Evolutionary conservation across 208 protist species (phyloP).

Genomic region (Acanthamoeba sp.): DNA sequence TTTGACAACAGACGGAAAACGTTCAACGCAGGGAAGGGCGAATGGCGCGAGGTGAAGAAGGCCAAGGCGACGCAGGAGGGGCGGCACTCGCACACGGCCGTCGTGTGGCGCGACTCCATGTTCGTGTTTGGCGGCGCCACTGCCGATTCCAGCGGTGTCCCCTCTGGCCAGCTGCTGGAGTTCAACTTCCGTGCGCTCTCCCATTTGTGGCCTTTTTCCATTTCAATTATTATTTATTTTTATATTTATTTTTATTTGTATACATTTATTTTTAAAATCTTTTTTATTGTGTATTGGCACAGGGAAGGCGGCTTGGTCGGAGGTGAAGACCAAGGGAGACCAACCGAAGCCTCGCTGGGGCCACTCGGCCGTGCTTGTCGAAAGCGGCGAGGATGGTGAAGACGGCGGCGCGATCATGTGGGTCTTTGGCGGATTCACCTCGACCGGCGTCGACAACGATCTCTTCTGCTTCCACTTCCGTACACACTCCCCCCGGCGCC

Average conservation of each 20-base stretch:
- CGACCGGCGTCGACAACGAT: not conserved
- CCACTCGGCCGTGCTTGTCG: conserved; percentile 33
- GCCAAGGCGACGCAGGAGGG: not conserved
- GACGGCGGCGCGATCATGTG: not conserved
- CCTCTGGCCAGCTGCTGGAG: not conserved
- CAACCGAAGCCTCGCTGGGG: not conserved
- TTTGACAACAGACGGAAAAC: not conserved
- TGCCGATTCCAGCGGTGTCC: not conserved
- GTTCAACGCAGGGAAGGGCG: not conserved
- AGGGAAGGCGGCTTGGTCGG: not conserved
- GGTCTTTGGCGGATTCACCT: conserved; percentile 33
- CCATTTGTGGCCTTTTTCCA: not conserved
- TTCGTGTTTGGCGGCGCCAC: conserved; percentile 52
- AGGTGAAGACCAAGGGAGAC: conserved; percentile 50
- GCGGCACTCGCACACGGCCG: conserved; percentile 7
- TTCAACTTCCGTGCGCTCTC: conserved; percentile 25
- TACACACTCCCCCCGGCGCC: not conserved
- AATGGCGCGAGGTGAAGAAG: not conserved
- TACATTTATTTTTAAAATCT: too few species aligned
- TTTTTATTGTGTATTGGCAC: not conserved
- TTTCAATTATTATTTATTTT: too few species aligned
- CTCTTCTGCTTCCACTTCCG: conserved; percentile 63
- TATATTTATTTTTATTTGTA: too few species aligned
- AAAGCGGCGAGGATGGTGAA: not conserved
- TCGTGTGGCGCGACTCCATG: conserved; percentile 58